phyloP scores from a whole-genome alignment of 768 basidiomycete species.

The Multifurca ochricompacta region DNA sequence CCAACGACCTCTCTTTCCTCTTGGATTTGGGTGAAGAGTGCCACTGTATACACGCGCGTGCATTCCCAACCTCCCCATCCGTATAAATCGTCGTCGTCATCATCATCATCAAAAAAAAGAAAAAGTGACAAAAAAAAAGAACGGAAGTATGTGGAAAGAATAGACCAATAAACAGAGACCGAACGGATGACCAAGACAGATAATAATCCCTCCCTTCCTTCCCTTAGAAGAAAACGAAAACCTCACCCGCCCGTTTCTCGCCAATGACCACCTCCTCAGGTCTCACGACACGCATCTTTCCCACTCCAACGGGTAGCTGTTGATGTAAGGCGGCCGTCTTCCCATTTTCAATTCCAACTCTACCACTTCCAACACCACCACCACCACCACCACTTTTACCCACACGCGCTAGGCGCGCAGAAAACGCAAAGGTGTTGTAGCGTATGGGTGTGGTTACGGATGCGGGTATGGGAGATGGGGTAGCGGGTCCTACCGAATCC shows the following conservation, averaged over 20 bases:
- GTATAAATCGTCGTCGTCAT: background rate
- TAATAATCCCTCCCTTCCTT: no score
- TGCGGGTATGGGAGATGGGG: background rate
- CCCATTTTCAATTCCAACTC: no score
- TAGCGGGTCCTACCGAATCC: background rate
- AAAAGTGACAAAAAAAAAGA: background rate
- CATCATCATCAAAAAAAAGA: no score
- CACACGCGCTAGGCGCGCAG: background rate
- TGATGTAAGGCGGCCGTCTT: no score
- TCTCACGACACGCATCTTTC: conserved; percentile 6
- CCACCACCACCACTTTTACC: background rate
- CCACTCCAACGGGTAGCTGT: background rate
- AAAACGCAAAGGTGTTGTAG: background rate
- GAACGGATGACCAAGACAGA: background rate
- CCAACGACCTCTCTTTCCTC: no score
- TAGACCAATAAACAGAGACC: background rate
- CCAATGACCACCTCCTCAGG: background rate
- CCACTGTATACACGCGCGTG: no score
- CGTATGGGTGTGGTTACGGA: no score
- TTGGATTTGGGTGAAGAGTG: no score
- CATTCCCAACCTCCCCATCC: no score
- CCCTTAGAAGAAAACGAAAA: conserved; percentile 8
- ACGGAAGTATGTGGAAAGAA: background rate
- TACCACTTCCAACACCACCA: background rate
- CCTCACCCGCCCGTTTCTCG: background rate